phyloP scores from a whole-genome alignment of 225 moss, liverwort and hornwort species.

The Neckera pumila region DNA sequence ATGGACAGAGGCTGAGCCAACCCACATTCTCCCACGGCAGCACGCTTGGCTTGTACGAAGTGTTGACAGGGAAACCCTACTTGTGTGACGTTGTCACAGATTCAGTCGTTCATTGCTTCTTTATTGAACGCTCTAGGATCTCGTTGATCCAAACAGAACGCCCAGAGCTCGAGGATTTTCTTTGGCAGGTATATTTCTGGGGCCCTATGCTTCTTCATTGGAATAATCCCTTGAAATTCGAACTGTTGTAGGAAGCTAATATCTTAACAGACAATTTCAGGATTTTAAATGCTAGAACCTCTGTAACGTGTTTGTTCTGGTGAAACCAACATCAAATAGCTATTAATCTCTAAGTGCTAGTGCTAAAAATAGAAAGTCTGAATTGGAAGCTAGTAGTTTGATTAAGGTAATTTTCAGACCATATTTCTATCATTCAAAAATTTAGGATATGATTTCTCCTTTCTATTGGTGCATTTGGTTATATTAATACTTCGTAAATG shows the following conservation, averaged over 20 bases:
- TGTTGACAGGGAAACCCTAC: slow-evolving; percentile 67
- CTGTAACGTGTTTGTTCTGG: not conserved
- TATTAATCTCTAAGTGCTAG: not conserved
- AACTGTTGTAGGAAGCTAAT: not conserved
- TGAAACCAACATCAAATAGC: not conserved
- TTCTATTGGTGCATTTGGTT: not conserved
- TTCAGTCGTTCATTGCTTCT: slow-evolving; percentile 81
- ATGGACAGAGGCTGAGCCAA: slow-evolving; percentile 40
- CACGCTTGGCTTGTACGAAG: slow-evolving; percentile 87
- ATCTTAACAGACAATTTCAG: not conserved
- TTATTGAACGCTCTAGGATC: slow-evolving; percentile 53
- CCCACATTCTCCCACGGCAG: slow-evolving; percentile 78
- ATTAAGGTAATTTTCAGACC: not conserved
- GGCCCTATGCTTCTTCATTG: not conserved
- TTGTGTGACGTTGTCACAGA: slow-evolving; percentile 64
- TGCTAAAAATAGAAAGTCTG: not conserved
- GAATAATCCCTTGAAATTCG: not conserved
- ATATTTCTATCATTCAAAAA: not conserved
- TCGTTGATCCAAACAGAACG: slow-evolving; percentile 5
- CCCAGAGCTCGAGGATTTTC: slow-evolving; percentile 68
- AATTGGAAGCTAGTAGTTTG: not conserved
- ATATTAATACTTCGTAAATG: not conserved
- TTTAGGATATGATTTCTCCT: not conserved
- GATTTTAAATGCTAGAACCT: not conserved
- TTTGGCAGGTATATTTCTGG: slow-evolving; percentile 66